Evolutionary conservation across 2,329 filamentous ascomycete species (phyloP).

Genomic region (Penicillium rolfsii): DNA sequence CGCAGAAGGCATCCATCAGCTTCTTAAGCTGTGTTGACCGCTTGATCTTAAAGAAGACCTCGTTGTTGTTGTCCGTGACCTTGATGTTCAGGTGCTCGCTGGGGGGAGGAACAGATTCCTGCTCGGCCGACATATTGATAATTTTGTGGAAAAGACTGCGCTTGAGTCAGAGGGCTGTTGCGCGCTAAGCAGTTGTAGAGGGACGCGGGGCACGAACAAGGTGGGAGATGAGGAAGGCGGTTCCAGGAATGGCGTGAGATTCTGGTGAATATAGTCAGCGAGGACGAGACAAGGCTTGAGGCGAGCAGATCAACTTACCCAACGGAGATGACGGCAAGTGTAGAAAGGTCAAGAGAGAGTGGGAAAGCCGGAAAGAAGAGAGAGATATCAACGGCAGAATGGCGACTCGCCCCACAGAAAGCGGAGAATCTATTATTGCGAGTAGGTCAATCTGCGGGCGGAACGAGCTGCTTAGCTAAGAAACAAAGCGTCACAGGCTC

Average conservation of each 20-base stretch:
- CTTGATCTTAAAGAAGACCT: constrained; percentile 99
- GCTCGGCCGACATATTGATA: constrained; percentile 26
- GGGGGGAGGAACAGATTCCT: constrained; percentile 39
- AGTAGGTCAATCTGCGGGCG: not conserved
- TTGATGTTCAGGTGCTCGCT: constrained; percentile 97
- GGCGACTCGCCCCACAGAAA: constrained; percentile 27
- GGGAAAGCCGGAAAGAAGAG: constrained; percentile 23
- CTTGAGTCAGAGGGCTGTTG: constrained; percentile 9
- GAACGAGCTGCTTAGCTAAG: constrained; percentile 2
- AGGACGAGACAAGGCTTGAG: too few species aligned
- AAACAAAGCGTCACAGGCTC: not conserved
- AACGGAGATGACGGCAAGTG: not conserved
- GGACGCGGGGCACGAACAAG: constrained; percentile 20
- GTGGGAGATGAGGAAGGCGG: not conserved
- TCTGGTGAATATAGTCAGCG: not conserved
- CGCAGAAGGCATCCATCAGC: constrained; percentile 97
- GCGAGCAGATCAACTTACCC: constrained; percentile 8
- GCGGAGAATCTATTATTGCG: constrained; percentile 47
- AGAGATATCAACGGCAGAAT: constrained; percentile 38
- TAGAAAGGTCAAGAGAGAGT: not conserved
- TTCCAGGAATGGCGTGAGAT: not conserved
- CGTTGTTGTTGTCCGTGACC: constrained; percentile 98
- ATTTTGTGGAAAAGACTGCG: not conserved
- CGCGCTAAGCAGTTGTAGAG: not conserved
- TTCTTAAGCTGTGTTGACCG: constrained; percentile 93